Percentiles rank a stretch among this genome's conserved stretches.
Evolutionary conservation across 805 yeast genomes (phyloP).

Genomic region (Ogataea pilisensis): DNA sequence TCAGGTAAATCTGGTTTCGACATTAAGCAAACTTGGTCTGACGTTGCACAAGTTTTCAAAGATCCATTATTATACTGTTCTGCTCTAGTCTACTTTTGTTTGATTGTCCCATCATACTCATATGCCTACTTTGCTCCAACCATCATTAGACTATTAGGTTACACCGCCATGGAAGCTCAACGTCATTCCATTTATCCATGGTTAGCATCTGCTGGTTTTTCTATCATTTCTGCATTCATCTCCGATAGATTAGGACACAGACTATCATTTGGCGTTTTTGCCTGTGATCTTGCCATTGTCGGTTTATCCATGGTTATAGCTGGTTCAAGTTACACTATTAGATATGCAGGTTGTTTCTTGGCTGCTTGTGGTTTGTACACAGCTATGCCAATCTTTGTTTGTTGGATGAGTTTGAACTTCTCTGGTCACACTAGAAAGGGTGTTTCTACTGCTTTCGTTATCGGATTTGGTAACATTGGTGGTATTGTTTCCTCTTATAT

Average conservation of each 20-base stretch:
- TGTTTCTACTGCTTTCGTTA: slow-evolving; percentile 46
- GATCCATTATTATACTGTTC: slow-evolving; percentile 56
- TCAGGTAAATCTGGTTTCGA: slow-evolving; percentile 48
- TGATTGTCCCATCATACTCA: slow-evolving; percentile 70
- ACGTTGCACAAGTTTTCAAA: slow-evolving; percentile 47
- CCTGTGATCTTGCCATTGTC: slow-evolving; percentile 37
- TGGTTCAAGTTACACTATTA: slow-evolving; percentile 34
- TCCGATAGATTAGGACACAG: slow-evolving; percentile 55
- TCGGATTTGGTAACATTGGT: slow-evolving; percentile 73
- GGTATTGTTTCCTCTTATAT: slow-evolving; percentile 62
- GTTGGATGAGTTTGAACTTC: slow-evolving; percentile 62
- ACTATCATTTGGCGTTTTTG: slow-evolving; percentile 36
- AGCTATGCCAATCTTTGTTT: slow-evolving; percentile 64
- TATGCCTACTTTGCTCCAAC: slow-evolving; percentile 72
- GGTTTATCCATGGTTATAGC: slow-evolving; percentile 58
- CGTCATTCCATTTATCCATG: slow-evolving; percentile 84
- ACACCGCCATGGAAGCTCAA: slow-evolving; percentile 71
- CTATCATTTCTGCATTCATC: slow-evolving; percentile 55
- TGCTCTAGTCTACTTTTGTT: slow-evolving; percentile 60
- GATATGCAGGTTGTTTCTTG: slow-evolving; percentile 65
- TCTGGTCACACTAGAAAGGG: slow-evolving; percentile 60
- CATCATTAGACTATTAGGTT: slow-evolving; percentile 56
- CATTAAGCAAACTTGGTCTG: slow-evolving; percentile 40
- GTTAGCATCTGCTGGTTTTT: slow-evolving; percentile 67
- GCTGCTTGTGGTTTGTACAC: slow-evolving; percentile 55